phyloP scores from a whole-genome alignment of 306 rosid species.

The Phaseolus lunatus region DNA sequence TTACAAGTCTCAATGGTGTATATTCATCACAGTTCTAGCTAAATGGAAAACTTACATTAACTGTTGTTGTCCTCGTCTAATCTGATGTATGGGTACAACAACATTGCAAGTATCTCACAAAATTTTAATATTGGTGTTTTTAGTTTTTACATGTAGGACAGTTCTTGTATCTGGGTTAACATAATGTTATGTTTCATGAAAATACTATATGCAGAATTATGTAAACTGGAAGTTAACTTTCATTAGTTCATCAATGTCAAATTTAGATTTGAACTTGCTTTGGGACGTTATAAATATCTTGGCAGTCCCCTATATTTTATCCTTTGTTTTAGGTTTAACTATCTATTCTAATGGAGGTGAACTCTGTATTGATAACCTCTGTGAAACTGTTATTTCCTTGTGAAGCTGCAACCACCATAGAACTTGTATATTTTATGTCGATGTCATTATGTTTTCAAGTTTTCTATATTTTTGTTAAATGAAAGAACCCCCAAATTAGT shows the following conservation, averaged over 20 bases:
- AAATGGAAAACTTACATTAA: conserved; percentile 1
- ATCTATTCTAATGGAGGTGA: conserved; percentile 31
- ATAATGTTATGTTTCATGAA: not conserved
- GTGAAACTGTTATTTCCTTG: not conserved
- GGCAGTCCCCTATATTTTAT: too few species aligned
- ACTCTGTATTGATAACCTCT: conserved; percentile 9
- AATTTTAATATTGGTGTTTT: too few species aligned
- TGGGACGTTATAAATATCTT: too few species aligned
- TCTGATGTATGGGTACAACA: too few species aligned
- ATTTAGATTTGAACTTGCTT: too few species aligned
- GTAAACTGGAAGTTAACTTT: not conserved
- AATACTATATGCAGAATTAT: not conserved
- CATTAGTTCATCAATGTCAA: conserved; percentile 2
- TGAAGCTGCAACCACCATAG: conserved; percentile 22
- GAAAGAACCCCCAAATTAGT: not conserved
- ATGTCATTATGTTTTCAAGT: not conserved
- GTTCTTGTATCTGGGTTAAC: not conserved
- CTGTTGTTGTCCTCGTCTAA: not conserved
- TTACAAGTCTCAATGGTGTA: not conserved
- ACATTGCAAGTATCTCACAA: too few species aligned
- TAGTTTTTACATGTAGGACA: too few species aligned
- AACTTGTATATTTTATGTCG: conserved; percentile 1
- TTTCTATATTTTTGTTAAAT: not conserved
- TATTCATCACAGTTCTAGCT: not conserved
- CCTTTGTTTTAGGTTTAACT: too few species aligned